Evolutionary conservation across 2,329 filamentous ascomycete species (phyloP).

Genomic region (Neoascochyta sp.): DNA sequence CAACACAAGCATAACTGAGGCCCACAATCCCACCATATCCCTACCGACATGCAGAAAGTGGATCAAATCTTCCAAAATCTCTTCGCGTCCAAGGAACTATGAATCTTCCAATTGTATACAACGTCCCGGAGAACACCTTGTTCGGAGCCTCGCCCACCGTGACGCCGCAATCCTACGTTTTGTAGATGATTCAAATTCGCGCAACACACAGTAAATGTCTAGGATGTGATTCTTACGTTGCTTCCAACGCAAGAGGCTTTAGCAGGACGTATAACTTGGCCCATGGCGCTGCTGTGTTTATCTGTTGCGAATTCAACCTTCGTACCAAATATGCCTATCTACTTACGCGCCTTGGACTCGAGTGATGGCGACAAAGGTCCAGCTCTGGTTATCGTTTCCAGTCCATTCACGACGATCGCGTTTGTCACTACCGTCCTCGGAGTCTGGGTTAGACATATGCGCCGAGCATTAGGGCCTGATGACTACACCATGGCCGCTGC

Average conservation of each 20-base stretch:
- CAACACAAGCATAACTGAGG: not conserved
- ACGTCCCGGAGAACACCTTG: too few species aligned
- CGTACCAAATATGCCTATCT: not conserved
- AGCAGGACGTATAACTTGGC: too few species aligned
- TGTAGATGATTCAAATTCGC: not conserved
- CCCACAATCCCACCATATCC: not conserved
- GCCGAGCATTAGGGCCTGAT: constrained; percentile 4
- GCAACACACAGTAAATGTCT: not conserved
- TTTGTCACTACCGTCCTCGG: constrained; percentile 3
- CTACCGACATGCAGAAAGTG: not conserved
- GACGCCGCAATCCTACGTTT: too few species aligned
- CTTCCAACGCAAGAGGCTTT: not conserved
- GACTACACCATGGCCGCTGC: constrained; percentile 3
- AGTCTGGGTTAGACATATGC: constrained; percentile 2
- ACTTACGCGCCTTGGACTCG: not conserved
- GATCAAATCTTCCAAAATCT: not conserved
- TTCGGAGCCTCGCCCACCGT: too few species aligned
- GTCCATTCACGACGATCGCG: constrained; percentile 1
- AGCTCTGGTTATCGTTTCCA: constrained; percentile 1
- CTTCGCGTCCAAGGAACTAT: not conserved
- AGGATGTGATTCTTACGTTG: not conserved
- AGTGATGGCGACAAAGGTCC: constrained; percentile 2
- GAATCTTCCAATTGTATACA: too few species aligned
- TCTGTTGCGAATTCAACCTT: too few species aligned
- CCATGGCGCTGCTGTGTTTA: too few species aligned